A percentile compares a stretch with the other conserved stretches of the same genome.
Conservation (phyloP, 1,139 yeast genomes). For the Sugiyamaella paludigena region DNA sequence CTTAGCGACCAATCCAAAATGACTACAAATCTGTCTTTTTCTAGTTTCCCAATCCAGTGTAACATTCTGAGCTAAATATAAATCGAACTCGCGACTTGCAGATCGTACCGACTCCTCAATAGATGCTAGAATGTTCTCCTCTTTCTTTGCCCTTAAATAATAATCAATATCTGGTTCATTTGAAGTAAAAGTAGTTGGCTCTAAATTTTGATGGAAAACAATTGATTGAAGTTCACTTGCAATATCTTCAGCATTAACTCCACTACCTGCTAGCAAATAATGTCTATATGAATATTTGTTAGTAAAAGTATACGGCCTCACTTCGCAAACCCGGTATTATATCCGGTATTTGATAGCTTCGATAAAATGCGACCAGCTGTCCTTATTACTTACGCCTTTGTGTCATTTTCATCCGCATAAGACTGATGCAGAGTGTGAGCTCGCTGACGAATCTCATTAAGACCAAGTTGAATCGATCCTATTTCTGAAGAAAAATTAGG, state of each 20-base stretch:
- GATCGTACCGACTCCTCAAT: slow-evolving; percentile 75
- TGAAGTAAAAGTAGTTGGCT: slow-evolving; percentile 29
- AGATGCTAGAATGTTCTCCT: slow-evolving; percentile 76
- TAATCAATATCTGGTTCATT: slow-evolving; percentile 33
- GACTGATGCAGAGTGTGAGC: slow-evolving; percentile 59
- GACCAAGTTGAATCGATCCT: slow-evolving; percentile 71
- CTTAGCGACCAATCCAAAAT: slow-evolving; percentile 50
- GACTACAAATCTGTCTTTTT: slow-evolving; percentile 67
- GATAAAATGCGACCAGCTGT: no score
- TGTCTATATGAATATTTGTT: slow-evolving; percentile 42
- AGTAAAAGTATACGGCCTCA: no score
- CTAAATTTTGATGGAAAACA: slow-evolving; percentile 29
- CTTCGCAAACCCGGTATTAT: no score
- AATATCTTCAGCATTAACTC: slow-evolving; percentile 83
- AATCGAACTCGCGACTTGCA: slow-evolving; percentile 83
- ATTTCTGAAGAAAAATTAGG: slow-evolving; percentile 64
- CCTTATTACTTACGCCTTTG: slow-evolving; percentile 55
- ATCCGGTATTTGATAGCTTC: no score
- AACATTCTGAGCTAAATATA: slow-evolving; percentile 67
- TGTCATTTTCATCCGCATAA: slow-evolving; percentile 49
- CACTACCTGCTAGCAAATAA: slow-evolving; percentile 84
- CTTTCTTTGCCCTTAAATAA: slow-evolving; percentile 62
- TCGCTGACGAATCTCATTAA: slow-evolving; percentile 72
- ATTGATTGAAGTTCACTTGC: slow-evolving; percentile 53
- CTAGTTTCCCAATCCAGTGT: slow-evolving; percentile 81